Percentiles rank a stretch among this genome's conserved stretches.
phyloP scores from a whole-genome alignment of 2,329 filamentous ascomycete species.

The Ophiocordyceps camponoti-saundersi region DNA sequence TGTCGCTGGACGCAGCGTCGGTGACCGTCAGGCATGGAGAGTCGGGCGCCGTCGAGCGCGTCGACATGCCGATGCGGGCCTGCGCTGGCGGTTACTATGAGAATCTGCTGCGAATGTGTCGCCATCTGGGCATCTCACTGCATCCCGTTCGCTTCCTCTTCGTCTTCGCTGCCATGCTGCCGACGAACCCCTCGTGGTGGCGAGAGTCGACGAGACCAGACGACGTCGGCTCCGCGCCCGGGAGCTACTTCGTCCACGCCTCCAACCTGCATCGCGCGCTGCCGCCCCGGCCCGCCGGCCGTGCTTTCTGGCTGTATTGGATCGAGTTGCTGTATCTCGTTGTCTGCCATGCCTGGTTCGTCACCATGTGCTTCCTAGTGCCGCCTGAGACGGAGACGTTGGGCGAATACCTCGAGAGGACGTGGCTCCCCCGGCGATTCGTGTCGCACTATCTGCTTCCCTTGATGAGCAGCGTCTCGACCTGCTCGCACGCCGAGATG shows the following conservation, averaged over 20 bases:
- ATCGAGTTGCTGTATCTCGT: slow-evolving; percentile 25
- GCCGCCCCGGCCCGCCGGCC: slow-evolving; percentile 21
- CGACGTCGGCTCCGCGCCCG: slow-evolving; percentile 7
- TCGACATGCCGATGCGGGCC: slow-evolving; percentile 22
- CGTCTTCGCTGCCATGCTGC: slow-evolving; percentile 23
- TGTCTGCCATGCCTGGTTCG: slow-evolving; percentile 35
- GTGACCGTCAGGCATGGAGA: slow-evolving; percentile 15
- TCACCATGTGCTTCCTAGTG: slow-evolving; percentile 30
- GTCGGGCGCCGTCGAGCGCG: slow-evolving; percentile 13
- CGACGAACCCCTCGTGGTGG: slow-evolving; percentile 1
- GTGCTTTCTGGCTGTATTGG: slow-evolving; percentile 19
- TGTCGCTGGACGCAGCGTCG: slow-evolving; percentile 21
- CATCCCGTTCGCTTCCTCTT: slow-evolving; percentile 34
- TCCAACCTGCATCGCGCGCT: slow-evolving; percentile 34
- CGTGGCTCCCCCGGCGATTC: slow-evolving; percentile 29
- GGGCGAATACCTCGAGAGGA: slow-evolving; percentile 30
- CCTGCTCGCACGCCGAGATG: slow-evolving; percentile 32
- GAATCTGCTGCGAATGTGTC: slow-evolving; percentile 38
- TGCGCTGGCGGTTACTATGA: slow-evolving; percentile 29
- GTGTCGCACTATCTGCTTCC: slow-evolving; percentile 33
- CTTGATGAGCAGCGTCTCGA: slow-evolving; percentile 34
- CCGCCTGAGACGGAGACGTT: slow-evolving; percentile 26
- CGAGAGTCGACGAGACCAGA: slow-evolving; percentile 1
- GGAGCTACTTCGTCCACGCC: slow-evolving; percentile 32
- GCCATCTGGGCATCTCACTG: slow-evolving; percentile 27